phyloP scores from a whole-genome alignment of 108 stramenopile species.

The Ochromonas danica region DNA sequence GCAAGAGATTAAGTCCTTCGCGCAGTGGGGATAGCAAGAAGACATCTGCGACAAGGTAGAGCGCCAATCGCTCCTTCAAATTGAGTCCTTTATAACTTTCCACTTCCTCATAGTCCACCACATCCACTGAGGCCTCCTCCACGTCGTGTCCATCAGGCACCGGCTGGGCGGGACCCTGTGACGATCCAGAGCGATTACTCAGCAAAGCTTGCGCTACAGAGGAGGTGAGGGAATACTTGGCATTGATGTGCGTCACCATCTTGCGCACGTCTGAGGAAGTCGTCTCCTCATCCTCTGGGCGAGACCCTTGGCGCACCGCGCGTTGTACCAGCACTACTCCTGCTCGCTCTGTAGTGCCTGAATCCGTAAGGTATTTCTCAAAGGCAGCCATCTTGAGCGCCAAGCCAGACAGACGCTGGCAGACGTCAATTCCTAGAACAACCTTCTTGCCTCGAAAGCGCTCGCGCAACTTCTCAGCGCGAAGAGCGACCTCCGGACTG shows the following conservation, averaged over 20 bases:
- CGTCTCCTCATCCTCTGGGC: conserved; percentile 75
- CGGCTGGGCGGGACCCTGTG: too few species aligned
- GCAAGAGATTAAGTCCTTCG: conserved; percentile 92
- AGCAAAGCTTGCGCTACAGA: background rate
- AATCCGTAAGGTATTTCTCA: conserved; percentile 85
- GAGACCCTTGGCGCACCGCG: conserved; percentile 71
- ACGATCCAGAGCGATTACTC: background rate
- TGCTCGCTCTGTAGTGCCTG: conserved; percentile 72
- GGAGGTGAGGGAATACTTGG: conserved; percentile 24
- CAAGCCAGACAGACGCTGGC: conserved; percentile 84
- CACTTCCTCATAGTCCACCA: conserved; percentile 37
- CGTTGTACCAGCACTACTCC: conserved; percentile 88
- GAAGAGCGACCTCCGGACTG: conserved; percentile 40
- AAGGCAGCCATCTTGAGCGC: conserved; percentile 90
- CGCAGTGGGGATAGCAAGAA: conserved; percentile 82
- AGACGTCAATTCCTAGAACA: conserved; percentile 84
- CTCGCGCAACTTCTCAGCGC: conserved; percentile 55
- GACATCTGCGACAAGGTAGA: conserved; percentile 80
- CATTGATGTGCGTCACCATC: conserved; percentile 43
- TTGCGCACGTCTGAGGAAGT: conserved; percentile 39
- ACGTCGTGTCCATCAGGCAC: background rate
- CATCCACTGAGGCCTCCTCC: background rate
- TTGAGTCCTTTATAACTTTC: background rate
- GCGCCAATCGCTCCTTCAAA: conserved; percentile 76
- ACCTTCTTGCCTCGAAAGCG: conserved; percentile 73